These are phyloP conservation scores for Metarhizium brunneum DNA, from an alignment of 2,329 filamentous ascomycete genomes.

Conservation along the genomic window DNA sequence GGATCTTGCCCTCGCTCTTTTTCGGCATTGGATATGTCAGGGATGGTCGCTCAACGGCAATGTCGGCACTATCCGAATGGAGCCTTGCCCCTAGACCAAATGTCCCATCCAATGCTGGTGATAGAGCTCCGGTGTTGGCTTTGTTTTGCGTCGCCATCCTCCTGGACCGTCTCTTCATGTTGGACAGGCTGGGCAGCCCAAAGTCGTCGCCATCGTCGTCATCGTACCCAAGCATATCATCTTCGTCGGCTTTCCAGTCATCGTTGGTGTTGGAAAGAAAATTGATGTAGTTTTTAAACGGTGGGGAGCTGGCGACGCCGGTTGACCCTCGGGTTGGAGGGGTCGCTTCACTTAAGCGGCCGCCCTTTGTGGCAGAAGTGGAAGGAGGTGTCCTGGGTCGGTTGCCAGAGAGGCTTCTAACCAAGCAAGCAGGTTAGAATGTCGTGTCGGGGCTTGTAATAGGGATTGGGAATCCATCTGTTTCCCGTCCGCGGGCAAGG, in stretches of 20 bases:
- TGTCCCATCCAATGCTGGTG: conserved; percentile 26
- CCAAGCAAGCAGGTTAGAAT: conserved; percentile 1
- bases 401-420: conserved; percentile 49
- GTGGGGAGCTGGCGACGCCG: conserved; percentile 48
- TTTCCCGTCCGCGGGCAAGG: neutral
- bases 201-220: conserved; percentile 94
- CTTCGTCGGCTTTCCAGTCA: conserved; percentile 71
- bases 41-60: conserved; percentile 78
- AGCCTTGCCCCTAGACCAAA: conserved; percentile 38
- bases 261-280: conserved; percentile 75
- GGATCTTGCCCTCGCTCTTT: conserved; percentile 87
- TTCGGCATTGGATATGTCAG: conserved; percentile 80
- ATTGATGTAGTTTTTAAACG: conserved; percentile 67
- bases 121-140: conserved; percentile 20
- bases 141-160: conserved; percentile 37
- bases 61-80: conserved; percentile 82
- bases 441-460: neutral
- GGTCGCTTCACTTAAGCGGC: conserved; percentile 41
- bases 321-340: conserved; percentile 44
- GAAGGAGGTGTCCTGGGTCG: conserved; percentile 70
- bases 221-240: conserved; percentile 69
- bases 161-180: conserved; percentile 68
- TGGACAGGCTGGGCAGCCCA: conserved; percentile 83
- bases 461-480: neutral
- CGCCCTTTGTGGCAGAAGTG: conserved; percentile 42